Percentiles rank a stretch among this genome's conserved stretches.
phyloP scores from a whole-genome alignment of 805 yeast species.

The Nakazawaea pomicola region DNA sequence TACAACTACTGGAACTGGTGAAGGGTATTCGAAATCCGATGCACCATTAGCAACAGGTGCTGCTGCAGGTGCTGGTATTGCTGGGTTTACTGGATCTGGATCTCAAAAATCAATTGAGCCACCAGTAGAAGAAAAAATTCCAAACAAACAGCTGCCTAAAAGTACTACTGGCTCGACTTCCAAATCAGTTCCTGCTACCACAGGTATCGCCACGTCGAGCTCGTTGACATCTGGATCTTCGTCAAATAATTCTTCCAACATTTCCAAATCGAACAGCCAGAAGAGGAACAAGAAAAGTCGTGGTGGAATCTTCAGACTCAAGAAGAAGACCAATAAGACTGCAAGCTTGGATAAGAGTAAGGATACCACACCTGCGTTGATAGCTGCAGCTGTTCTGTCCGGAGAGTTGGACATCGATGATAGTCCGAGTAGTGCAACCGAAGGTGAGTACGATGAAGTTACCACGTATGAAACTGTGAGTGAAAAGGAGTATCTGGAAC shows the following conservation, averaged over 20 bases:
- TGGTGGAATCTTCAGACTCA: slow-evolving; percentile 16
- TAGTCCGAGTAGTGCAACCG: too few relatives aligned
- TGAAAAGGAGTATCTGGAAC: slow-evolving; percentile 38
- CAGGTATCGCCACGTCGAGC: too few relatives aligned
- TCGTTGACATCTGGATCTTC: too few relatives aligned
- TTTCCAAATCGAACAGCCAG: neutral
- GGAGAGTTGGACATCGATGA: too few relatives aligned
- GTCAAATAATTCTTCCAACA: too few relatives aligned
- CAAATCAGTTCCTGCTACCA: too few relatives aligned
- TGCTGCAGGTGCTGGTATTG: neutral
- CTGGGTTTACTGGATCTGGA: too few relatives aligned
- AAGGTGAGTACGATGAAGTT: slow-evolving; percentile 26
- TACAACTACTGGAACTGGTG: neutral
- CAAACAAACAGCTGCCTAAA: slow-evolving; percentile 1
- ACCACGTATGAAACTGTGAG: slow-evolving; percentile 43
- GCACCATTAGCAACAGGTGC: neutral
- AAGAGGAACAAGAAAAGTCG: slow-evolving; percentile 12
- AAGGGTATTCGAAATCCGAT: too few relatives aligned
- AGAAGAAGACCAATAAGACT: slow-evolving; percentile 13
- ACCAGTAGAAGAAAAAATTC: too few relatives aligned
- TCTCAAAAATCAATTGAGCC: too few relatives aligned
- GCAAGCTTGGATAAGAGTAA: too few relatives aligned
- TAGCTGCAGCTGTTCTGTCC: slow-evolving; percentile 10
- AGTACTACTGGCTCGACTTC: slow-evolving; percentile 13
- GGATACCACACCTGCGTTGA: slow-evolving; percentile 8